Base-by-base conservation (phyloP, 768 basidiomycete species). In the Cystofilobasidium capitatum region DNA sequence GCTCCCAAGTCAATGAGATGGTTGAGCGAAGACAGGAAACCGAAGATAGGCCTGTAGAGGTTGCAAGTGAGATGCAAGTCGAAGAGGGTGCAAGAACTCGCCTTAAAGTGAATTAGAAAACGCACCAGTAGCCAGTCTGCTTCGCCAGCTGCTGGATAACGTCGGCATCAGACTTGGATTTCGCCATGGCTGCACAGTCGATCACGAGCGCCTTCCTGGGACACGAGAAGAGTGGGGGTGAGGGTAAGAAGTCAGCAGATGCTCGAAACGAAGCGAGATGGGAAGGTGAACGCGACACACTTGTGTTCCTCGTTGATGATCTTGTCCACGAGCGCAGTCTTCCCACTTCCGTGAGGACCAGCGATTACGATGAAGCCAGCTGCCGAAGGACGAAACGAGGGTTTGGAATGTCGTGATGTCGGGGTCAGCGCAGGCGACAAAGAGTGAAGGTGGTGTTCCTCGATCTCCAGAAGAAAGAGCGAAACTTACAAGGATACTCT, bases 271-370 rank as follows among this genome's bases (percentile, higher is more conserved):
- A 14, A 57, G 35, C 22, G 8, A 24, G 51, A 29, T 16, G 55
- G 29, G 24, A 24, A 57, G 47, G 47, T n/a, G n/a, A n/a, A n/a
- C n/a, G n/a, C n/a, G 40, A 42, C 40, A 20, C 40, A 42, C 51
- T 55, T 78, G 47, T 72, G 70, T 59, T 78, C 74, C 59, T 73
- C 72, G 5, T 69, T 69, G 26, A 92, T 75, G 35, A 89, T 78
- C 6, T 85, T 79, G 72, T 86, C 86, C 33, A 91, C 83, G 4
- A 94, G 79, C 0, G 89, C 91, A 1, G 89, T 93, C 79, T 94
- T 93, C 24, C 91, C 91, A 3, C 90, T 91, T 1, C 93, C 94
- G 4, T 92, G 91, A 1, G 90, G 84, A 12, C 94, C 94, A 12
- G 92, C 93, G 62, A 97, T 73, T 12, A 77, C 75, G 71, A 80